Evolutionary conservation across 176 grass and related monocot species (phyloP).

Genomic region (Hordeum vulgare): MorexV3_pseudomolecules_assembly NC_058521.1:61389488-61389987

Average conservation of each 20-base stretch:
- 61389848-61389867: neutral
- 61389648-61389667: too few relatives aligned
- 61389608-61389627: conserved; percentile 99
- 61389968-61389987: neutral
- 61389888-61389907: neutral
- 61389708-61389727: too few relatives aligned
- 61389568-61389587: conserved; percentile 98
- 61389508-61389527: conserved; percentile 96
- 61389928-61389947: neutral
- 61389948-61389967: neutral
- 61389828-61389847: neutral
- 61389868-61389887: neutral
- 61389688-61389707: too few relatives aligned
- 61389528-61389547: conserved; percentile 99
- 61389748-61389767: neutral
- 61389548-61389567: conserved; percentile 99
- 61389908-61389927: conserved; percentile 19
- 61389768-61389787: neutral
- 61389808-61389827: conserved; percentile 8
- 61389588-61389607: conserved; percentile 98
- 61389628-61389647: conserved; percentile 88
- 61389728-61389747: neutral
- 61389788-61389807: conserved; percentile 25
- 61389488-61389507: conserved; percentile 98
- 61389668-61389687: too few relatives aligned